phyloP scores from a whole-genome alignment of 164 flowering plant species.

The Litsea cubeba region DNA sequence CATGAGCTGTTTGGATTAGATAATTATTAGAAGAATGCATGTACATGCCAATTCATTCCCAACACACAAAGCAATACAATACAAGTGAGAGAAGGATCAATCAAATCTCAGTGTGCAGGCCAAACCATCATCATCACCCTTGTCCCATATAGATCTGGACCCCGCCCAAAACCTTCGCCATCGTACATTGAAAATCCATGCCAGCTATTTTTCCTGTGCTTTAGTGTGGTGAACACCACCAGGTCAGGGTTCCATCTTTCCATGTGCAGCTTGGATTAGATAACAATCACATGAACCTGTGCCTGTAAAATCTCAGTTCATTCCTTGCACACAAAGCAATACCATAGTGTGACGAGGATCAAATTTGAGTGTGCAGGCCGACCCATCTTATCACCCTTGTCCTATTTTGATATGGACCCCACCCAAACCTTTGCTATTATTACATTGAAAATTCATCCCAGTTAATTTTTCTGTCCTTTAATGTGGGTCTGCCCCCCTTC shows the following conservation, averaged over 20 bases:
- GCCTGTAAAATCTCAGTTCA: too few relatives aligned
- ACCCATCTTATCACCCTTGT: neutral
- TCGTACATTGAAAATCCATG: neutral
- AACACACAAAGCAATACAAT: neutral
- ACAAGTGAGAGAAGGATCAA: neutral
- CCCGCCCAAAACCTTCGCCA: neutral
- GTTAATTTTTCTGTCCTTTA: neutral
- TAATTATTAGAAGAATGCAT: too few relatives aligned
- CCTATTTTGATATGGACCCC: neutral
- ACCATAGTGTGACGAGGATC: too few relatives aligned
- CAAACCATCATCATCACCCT: neutral
- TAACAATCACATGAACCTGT: too few relatives aligned
- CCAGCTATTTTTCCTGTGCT: neutral
- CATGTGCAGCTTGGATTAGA: too few relatives aligned
- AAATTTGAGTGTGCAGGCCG: neutral
- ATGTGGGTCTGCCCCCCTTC: neutral
- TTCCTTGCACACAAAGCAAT: neutral
- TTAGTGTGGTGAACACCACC: neutral
- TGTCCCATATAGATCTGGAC: slow-evolving; percentile 1
- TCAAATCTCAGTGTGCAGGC: neutral
- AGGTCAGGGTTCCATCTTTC: too few relatives aligned
- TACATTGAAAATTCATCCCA: neutral
- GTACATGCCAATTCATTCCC: neutral
- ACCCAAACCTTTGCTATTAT: neutral
- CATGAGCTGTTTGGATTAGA: too few relatives aligned